Percentiles rank a stretch among this genome's conserved stretches.
Conservation (phyloP, 2,329 filamentous ascomycete genomes). For the Metarhizium humberi region DNA sequence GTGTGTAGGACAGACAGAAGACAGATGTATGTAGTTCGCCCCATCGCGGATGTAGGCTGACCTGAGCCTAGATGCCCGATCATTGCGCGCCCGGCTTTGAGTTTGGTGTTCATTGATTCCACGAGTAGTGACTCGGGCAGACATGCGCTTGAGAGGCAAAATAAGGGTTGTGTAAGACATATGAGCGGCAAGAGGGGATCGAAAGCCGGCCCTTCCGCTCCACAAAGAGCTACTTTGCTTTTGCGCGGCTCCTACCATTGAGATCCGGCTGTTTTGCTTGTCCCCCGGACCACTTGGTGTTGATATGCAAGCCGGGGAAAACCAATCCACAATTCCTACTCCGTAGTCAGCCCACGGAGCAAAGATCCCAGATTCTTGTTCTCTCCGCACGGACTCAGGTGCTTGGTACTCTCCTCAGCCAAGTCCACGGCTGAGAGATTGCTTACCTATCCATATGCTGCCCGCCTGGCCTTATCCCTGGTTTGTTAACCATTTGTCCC, state of each 20-base stretch:
- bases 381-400: not conserved
- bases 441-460: too few species aligned
- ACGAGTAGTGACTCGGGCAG: not conserved
- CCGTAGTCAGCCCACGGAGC: too few species aligned
- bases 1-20: not conserved
- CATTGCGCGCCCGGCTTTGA: not conserved
- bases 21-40: not conserved
- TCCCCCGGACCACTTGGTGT: not conserved
- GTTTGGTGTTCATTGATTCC: not conserved
- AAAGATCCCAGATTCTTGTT: too few species aligned
- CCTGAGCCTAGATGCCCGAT: not conserved
- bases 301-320: too few species aligned
- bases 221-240: not conserved
- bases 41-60: not conserved
- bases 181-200: not conserved
- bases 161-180: conserved; percentile 9
- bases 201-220: not conserved
- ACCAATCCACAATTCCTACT: too few species aligned
- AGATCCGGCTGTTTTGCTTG: not conserved
- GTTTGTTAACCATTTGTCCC: too few species aligned
- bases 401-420: not conserved
- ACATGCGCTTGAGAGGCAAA: conserved; percentile 10
- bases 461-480: too few species aligned
- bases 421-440: too few species aligned
- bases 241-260: not conserved